A percentile compares a stretch with the other conserved stretches of the same genome.
These are phyloP conservation scores for Porphyrellus sp. DNA, from an alignment of 1,284 basidiomycete genomes.

Conservation along the genomic window DNA sequence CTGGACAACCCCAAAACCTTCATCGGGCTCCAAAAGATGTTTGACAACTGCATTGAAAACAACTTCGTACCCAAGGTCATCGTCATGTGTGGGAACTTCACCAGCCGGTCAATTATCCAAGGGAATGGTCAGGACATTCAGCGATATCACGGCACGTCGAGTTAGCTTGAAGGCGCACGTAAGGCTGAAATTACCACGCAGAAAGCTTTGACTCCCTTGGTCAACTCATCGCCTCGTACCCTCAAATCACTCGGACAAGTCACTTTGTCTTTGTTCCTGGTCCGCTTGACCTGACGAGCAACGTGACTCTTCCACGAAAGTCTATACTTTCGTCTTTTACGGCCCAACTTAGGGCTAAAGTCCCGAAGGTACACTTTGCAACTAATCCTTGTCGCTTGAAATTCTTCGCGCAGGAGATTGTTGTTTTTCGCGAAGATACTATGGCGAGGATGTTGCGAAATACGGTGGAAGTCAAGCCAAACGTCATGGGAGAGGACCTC, in stretches of 20 bases:
- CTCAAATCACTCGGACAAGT: slow-evolving; percentile 69
- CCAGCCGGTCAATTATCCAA: slow-evolving; percentile 74
- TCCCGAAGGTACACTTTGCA: slow-evolving; percentile 80
- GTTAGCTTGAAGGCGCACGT: background rate
- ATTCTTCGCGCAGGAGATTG: slow-evolving; percentile 95
- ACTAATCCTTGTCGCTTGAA: slow-evolving; percentile 94
- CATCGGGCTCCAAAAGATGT: slow-evolving; percentile 75
- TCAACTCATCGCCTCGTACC: slow-evolving; percentile 81
- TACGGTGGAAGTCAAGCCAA: slow-evolving; percentile 80
- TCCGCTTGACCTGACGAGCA: slow-evolving; percentile 82
- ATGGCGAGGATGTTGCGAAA: slow-evolving; percentile 96
- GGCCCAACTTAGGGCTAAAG: slow-evolving; percentile 60
- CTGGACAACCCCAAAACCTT: slow-evolving; percentile 88
- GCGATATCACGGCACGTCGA: slow-evolving; percentile 71
- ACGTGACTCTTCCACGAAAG: slow-evolving; percentile 74
- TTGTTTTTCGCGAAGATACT: slow-evolving; percentile 89
- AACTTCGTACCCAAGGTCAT: slow-evolving; percentile 84
- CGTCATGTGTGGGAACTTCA: slow-evolving; percentile 95
- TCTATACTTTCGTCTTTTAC: slow-evolving; percentile 76
- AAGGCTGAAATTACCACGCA: slow-evolving; percentile 33
- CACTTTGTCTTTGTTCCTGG: slow-evolving; percentile 96
- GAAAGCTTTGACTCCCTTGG: slow-evolving; percentile 86
- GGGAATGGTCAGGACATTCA: slow-evolving; percentile 77
- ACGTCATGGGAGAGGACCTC: slow-evolving; percentile 70
- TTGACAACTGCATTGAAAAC: slow-evolving; percentile 90